phyloP scores from a whole-genome alignment of 805 yeast genomes.

The Pichia phayaonensis region DNA sequence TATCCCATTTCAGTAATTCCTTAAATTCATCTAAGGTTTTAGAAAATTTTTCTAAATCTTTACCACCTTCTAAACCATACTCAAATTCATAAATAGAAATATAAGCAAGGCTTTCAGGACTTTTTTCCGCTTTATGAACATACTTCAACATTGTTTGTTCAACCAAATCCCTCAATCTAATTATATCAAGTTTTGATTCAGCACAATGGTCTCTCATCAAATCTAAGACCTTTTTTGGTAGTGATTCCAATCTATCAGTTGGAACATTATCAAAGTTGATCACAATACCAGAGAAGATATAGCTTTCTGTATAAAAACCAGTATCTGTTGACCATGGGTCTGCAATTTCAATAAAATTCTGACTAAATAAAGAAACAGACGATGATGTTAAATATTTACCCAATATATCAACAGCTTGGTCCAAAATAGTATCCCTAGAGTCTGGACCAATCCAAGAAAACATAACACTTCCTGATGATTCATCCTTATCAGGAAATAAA shows the following conservation, averaged over 20 bases:
- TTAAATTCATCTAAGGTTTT: slow-evolving; percentile 55
- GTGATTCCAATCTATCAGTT: slow-evolving; percentile 46
- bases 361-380: slow-evolving; percentile 68
- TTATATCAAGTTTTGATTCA: slow-evolving; percentile 48
- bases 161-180: slow-evolving; percentile 58
- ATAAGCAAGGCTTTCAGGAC: slow-evolving; percentile 52
- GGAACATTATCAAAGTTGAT: slow-evolving; percentile 70
- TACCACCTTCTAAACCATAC: slow-evolving; percentile 62
- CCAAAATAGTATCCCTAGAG: slow-evolving; percentile 40
- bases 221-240: slow-evolving; percentile 43
- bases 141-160: slow-evolving; percentile 57
- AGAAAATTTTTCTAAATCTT: slow-evolving; percentile 48
- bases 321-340: slow-evolving; percentile 74
- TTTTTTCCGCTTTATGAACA: slow-evolving; percentile 54
- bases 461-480: slow-evolving; percentile 66
- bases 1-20: slow-evolving; percentile 49
- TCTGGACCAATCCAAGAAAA: slow-evolving; percentile 81
- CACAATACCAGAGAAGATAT: slow-evolving; percentile 50
- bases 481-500: slow-evolving; percentile 86
- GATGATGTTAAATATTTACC: slow-evolving; percentile 70
- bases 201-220: slow-evolving; percentile 47
- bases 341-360: slow-evolving; percentile 67
- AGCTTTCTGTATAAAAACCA: slow-evolving; percentile 69
- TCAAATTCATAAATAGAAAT: slow-evolving; percentile 71
- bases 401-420: slow-evolving; percentile 64